These are phyloP conservation scores for Exophiala oligosperma DNA, from an alignment of 2,329 filamentous ascomycete species.

Conservation along the genomic window DNA sequence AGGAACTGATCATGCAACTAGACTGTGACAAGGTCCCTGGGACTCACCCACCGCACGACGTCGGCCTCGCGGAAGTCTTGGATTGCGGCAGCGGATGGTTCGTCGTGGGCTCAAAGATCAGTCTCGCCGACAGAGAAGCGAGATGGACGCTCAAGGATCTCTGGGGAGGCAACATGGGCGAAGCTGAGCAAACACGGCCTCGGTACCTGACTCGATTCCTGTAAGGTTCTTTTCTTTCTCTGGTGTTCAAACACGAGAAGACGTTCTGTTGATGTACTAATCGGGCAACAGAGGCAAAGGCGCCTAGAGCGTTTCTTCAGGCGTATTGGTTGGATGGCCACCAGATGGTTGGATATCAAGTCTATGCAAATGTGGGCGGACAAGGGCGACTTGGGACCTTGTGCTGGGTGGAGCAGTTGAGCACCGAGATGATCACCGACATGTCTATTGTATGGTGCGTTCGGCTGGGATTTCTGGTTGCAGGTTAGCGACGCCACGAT, in stretches of 20 bases:
- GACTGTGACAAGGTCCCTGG: slow-evolving; percentile 52
- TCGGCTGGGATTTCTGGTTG: background rate
- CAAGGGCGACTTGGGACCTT: background rate
- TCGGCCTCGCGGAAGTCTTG: slow-evolving; percentile 59
- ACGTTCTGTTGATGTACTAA: background rate
- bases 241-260: background rate
- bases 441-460: background rate
- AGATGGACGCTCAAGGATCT: slow-evolving; percentile 53
- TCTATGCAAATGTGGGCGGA: background rate
- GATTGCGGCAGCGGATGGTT: slow-evolving; percentile 58
- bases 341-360: too few species aligned
- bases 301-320: background rate
- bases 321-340: background rate
- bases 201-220: slow-evolving; percentile 24
- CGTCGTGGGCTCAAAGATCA: slow-evolving; percentile 57
- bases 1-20: slow-evolving; percentile 59
- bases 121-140: slow-evolving; percentile 51
- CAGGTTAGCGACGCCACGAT: slow-evolving; percentile 30
- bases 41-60: slow-evolving; percentile 30
- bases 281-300: background rate
- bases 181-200: slow-evolving; percentile 23
- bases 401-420: background rate
- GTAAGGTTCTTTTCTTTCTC: background rate
- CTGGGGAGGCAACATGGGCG: slow-evolving; percentile 54
- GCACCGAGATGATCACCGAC: too few species aligned